These are phyloP conservation scores for Castanospermum australe DNA, from an alignment of 306 rosid genomes.

Conservation along the genomic window DNA sequence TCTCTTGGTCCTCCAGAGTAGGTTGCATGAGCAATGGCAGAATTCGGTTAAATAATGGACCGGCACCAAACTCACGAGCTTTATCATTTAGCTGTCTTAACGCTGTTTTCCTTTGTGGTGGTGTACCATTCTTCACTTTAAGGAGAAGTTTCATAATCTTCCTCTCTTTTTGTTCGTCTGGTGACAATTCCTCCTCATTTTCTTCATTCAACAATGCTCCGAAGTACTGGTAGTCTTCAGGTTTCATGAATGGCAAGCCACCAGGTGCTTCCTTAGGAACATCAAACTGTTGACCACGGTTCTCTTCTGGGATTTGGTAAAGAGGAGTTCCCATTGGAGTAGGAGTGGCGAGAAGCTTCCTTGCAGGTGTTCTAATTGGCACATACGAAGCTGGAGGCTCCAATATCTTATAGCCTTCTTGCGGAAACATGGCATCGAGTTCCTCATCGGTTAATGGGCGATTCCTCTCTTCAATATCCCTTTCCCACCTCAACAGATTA, in stretches of 20 bases:
- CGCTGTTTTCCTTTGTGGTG: conserved; percentile 78
- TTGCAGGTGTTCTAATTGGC: conserved; percentile 76
- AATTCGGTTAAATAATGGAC: conserved; percentile 74
- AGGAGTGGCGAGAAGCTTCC: conserved; percentile 71
- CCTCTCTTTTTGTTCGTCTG: conserved; percentile 77
- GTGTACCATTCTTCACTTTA: conserved; percentile 76
- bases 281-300: conserved; percentile 79
- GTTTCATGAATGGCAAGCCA: conserved; percentile 78
- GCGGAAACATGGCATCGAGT: conserved; percentile 77
- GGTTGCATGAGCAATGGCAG: conserved; percentile 81
- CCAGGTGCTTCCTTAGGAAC: conserved; percentile 72
- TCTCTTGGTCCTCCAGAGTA: conserved; percentile 78
- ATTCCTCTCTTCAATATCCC: conserved; percentile 78
- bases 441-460: conserved; percentile 76
- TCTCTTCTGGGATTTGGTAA: conserved; percentile 73
- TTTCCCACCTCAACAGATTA: conserved; percentile 76
- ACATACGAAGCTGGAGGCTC: conserved; percentile 64
- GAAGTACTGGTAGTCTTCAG: conserved; percentile 77
- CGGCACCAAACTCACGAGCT: conserved; percentile 79
- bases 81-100: conserved; percentile 76
- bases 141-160: conserved; percentile 82
- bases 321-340: conserved; percentile 72
- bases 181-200: conserved; percentile 67
- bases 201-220: conserved; percentile 74
- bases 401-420: conserved; percentile 74